These are phyloP conservation scores for Boletus pseudo-olivaceus DNA, from an alignment of 768 basidiomycete genomes.

Conservation along the genomic window DNA sequence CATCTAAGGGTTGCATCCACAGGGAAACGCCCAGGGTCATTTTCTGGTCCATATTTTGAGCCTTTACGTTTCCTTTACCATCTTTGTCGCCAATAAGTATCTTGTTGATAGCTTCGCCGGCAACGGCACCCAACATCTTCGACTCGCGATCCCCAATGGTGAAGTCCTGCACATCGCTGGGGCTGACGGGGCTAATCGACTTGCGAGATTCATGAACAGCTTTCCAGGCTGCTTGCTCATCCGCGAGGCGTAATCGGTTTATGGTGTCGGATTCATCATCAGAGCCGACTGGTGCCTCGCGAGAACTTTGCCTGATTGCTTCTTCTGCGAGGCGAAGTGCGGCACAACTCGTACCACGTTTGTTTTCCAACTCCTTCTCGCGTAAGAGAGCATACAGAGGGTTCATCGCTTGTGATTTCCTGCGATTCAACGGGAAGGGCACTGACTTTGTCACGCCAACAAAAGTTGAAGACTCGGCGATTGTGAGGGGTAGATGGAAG, in stretches of 20 bases:
- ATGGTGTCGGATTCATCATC: conserved; percentile 22
- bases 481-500: conserved; percentile 11
- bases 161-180: conserved; percentile 24
- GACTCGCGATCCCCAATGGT: conserved; percentile 37
- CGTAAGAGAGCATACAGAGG: conserved; percentile 54
- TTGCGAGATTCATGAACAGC: conserved; percentile 31
- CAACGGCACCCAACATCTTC: conserved; percentile 27
- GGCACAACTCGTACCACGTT: conserved; percentile 35
- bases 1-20: conserved; percentile 28
- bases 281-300: conserved; percentile 17
- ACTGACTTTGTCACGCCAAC: not conserved
- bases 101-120: conserved; percentile 41
- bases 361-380: conserved; percentile 41
- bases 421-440: conserved; percentile 6
- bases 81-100: conserved; percentile 43
- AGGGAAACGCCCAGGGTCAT: conserved; percentile 25
- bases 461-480: conserved; percentile 5
- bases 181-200: conserved; percentile 14
- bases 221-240: conserved; percentile 39
- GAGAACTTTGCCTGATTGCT: conserved; percentile 32
- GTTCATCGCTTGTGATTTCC: conserved; percentile 33
- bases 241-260: conserved; percentile 20
- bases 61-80: conserved; percentile 27
- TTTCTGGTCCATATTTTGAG: conserved; percentile 20
- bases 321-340: conserved; percentile 47